Percentiles rank a stretch among this genome's conserved stretches.
Conservation (phyloP, 2,329 filamentous ascomycete genomes). For the Colletotrichum coccodes region DNA sequence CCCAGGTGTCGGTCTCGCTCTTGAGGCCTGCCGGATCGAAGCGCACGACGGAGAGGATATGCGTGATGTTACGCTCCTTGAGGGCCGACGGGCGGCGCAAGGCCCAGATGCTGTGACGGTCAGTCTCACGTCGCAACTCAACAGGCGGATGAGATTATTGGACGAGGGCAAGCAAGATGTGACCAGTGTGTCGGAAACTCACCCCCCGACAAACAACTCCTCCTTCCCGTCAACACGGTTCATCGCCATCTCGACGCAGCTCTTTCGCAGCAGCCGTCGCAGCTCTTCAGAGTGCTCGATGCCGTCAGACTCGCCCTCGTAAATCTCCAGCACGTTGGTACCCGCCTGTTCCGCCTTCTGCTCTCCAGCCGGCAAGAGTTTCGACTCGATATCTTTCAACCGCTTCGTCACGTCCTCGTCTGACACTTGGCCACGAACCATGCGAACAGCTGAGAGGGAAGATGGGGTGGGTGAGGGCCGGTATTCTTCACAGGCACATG, state of each 20-base stretch:
- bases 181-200: constrained; percentile 34
- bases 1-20: constrained; percentile 61
- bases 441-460: not conserved
- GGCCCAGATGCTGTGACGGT: constrained; percentile 75
- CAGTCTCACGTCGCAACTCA: constrained; percentile 9
- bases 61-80: constrained; percentile 80
- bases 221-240: constrained; percentile 53
- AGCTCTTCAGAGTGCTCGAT: constrained; percentile 2
- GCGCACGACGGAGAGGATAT: constrained; percentile 86
- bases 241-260: constrained; percentile 51
- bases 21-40: constrained; percentile 58
- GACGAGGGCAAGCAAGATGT: no score
- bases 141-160: no score
- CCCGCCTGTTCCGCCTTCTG: not conserved
- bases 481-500: no score
- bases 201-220: constrained; percentile 53
- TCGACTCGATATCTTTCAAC: constrained; percentile 3
- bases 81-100: constrained; percentile 78
- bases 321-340: not conserved
- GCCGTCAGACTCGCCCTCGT: not conserved
- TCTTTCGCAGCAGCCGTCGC: constrained; percentile 37
- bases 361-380: not conserved
- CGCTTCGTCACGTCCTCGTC: constrained; percentile 4
- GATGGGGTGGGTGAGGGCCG: not conserved
- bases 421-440: not conserved